phyloP scores from a whole-genome alignment of 768 basidiomycete genomes.

The Hypholoma fasciculare region DNA sequence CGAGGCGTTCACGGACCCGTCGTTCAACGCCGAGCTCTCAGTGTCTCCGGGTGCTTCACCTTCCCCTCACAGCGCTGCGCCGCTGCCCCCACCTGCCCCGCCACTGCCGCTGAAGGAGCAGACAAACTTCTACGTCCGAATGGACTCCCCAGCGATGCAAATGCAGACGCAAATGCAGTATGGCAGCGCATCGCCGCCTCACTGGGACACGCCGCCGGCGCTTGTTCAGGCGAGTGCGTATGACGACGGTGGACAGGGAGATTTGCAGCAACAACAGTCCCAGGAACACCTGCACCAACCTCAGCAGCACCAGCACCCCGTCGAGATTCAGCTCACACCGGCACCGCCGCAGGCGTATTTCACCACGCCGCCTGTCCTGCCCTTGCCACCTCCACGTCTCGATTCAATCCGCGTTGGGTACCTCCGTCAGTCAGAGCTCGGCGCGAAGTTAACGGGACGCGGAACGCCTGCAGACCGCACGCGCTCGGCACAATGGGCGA shows the following conservation, averaged over 20 bases:
- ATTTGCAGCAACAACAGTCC: background rate
- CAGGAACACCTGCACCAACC: slow-evolving; percentile 4
- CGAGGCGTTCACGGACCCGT: slow-evolving; percentile 34
- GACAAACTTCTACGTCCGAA: slow-evolving; percentile 30
- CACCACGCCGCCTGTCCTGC: slow-evolving; percentile 25
- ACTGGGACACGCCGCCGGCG: background rate
- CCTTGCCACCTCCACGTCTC: slow-evolving; percentile 35
- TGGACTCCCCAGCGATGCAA: background rate
- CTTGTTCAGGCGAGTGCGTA: background rate
- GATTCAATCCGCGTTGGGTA: slow-evolving; percentile 28
- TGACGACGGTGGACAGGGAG: background rate
- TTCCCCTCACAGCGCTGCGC: background rate
- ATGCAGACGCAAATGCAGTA: no score
- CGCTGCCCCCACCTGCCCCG: slow-evolving; percentile 4
- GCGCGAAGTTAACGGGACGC: slow-evolving; percentile 27
- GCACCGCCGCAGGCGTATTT: slow-evolving; percentile 8
- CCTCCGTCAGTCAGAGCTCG: slow-evolving; percentile 27
- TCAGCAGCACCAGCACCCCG: slow-evolving; percentile 16
- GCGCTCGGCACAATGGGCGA: slow-evolving; percentile 28
- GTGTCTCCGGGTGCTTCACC: slow-evolving; percentile 14
- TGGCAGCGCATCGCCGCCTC: background rate
- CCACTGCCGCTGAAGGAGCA: slow-evolving; percentile 2
- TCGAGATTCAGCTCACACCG: slow-evolving; percentile 16
- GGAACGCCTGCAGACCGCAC: slow-evolving; percentile 34
- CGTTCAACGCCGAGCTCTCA: slow-evolving; percentile 37